Evolutionary conservation across 139 green algal species (phyloP).

Genomic region (Chlorella sp.): DNA sequence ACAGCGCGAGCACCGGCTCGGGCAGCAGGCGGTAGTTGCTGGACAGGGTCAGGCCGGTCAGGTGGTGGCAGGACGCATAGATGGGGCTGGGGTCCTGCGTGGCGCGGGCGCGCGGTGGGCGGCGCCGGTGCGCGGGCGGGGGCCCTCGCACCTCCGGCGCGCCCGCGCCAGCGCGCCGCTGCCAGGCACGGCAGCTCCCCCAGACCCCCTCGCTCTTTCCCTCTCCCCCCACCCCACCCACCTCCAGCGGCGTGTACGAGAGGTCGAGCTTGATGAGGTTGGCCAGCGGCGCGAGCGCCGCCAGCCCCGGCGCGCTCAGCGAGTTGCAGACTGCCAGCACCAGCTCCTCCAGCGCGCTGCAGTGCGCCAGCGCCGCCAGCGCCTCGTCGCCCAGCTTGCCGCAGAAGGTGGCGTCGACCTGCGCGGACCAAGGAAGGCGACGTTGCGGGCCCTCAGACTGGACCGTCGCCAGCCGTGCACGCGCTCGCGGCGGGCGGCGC

Average conservation of each 20-base stretch:
- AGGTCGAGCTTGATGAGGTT: constrained; percentile 55
- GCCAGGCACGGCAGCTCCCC: too few relatives aligned
- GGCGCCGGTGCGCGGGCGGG: too few relatives aligned
- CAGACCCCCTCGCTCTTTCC: too few relatives aligned
- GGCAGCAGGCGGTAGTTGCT: constrained; percentile 43
- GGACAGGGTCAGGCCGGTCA: constrained; percentile 49
- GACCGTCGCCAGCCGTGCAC: too few relatives aligned
- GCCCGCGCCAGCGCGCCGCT: neutral
- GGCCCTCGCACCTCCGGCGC: too few relatives aligned
- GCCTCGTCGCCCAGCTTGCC: constrained; percentile 31
- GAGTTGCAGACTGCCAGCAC: constrained; percentile 32
- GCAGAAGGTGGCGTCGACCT: constrained; percentile 67
- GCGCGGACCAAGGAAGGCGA: neutral
- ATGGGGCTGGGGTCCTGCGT: constrained; percentile 34
- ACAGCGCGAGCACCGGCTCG: constrained; percentile 37
- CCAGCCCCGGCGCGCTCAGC: constrained; percentile 32
- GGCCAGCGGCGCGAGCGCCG: constrained; percentile 27
- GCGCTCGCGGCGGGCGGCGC: too few relatives aligned
- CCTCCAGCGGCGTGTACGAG: constrained; percentile 50
- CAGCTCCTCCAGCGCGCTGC: constrained; percentile 15
- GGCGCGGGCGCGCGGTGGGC: too few relatives aligned
- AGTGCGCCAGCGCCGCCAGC: neutral
- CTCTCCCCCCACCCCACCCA: neutral
- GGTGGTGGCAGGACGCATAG: constrained; percentile 41
- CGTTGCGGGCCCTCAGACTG: too few relatives aligned